Evolutionary conservation across 345 rosid genomes (phyloP), one percentile per base, ranked within the genome.

Genomic region (Moricandia moricandioides): DNA sequence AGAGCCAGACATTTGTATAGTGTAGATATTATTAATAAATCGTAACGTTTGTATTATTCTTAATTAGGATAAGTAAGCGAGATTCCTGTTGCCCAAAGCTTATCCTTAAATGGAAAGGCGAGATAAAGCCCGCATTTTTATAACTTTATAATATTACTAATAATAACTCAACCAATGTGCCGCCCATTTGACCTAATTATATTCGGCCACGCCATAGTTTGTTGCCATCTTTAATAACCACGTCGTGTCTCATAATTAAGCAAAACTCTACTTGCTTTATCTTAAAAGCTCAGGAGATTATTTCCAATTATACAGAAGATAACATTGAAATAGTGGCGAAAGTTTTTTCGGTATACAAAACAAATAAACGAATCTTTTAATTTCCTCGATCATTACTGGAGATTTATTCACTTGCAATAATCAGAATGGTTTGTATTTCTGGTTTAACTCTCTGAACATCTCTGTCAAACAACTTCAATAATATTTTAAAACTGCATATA

Each of bases 21-120:
- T 9, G n/a, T 21, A 57, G 34, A 57, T 57, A 56, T 26, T 57
- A 26, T n/a, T 31, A n/a, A 27, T 47, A 76, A 76, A 64, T 31
- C 18, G 30, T 34, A 71, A 71, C 68, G 52, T 57, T n/a, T 57
- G 72, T 30, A 71, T 71, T 71, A 58, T 71, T 35, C 81, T 78
- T 71, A 72, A 72, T 78, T 17, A 72, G 77, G 73, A 78, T 72
- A 72, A 72, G 13, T 47, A 77, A 65, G 62, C 55, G 14, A 69
- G 34, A 8, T 72, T 72, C 65, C 33, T 61, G 33, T 78, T 67
- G 51, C 64, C 49, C 74, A 37, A 72, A 72, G 78, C 81, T 78
- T 78, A 78, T 78, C 81, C 81, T 43, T 66, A 72, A 78, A 72
- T 71, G 77, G 77, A 72, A 72, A 62, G 69, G n/a, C 13, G 52